Evolutionary conservation across 164 flowering plant genomes (phyloP).

Genomic region (Saururus chinensis): DNA sequence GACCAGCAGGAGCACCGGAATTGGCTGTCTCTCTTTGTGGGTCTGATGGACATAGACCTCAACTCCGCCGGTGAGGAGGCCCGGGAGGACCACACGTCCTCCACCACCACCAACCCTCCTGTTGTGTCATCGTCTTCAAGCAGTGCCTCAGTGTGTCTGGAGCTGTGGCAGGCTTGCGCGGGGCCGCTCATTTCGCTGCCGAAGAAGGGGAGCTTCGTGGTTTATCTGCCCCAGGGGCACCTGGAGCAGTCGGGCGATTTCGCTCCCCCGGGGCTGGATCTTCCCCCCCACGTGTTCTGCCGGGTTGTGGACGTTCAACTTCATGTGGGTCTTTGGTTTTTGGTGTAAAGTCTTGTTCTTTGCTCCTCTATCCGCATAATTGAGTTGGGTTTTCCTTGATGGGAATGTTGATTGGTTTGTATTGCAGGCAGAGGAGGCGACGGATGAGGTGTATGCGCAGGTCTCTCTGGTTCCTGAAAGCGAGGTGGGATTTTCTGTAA

Average conservation of each 20-base stretch:
- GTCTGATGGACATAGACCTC: conserved; percentile 58
- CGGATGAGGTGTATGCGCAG: conserved; percentile 85
- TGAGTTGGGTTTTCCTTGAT: not conserved
- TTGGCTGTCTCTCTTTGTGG: not conserved
- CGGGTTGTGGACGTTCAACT: conserved; percentile 86
- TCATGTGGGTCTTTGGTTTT: conserved; percentile 36
- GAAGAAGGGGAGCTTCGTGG: conserved; percentile 67
- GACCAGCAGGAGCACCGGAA: not conserved
- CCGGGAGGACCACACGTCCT: conserved; percentile 6
- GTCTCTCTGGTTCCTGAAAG: conserved; percentile 67
- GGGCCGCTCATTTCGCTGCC: conserved; percentile 83
- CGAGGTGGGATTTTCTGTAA: conserved; percentile 37
- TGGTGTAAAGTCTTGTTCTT: not conserved
- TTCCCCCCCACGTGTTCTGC: conserved; percentile 82
- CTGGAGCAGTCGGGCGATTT: conserved; percentile 46
- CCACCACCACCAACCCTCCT: conserved; percentile 3
- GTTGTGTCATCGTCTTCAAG: conserved; percentile 6
- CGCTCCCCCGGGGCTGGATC: conserved; percentile 21
- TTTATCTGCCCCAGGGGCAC: conserved; percentile 93
- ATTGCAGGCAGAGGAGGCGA: conserved; percentile 63
- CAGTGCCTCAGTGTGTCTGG: conserved; percentile 52
- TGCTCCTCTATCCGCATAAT: not conserved
- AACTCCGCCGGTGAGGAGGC: conserved; percentile 41
- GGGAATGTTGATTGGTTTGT: not conserved
- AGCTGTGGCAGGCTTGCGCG: conserved; percentile 98